Evolutionary conservation across 306 rosid species (phyloP).

Genomic region (Psophocarpus tetragonolobus): DNA sequence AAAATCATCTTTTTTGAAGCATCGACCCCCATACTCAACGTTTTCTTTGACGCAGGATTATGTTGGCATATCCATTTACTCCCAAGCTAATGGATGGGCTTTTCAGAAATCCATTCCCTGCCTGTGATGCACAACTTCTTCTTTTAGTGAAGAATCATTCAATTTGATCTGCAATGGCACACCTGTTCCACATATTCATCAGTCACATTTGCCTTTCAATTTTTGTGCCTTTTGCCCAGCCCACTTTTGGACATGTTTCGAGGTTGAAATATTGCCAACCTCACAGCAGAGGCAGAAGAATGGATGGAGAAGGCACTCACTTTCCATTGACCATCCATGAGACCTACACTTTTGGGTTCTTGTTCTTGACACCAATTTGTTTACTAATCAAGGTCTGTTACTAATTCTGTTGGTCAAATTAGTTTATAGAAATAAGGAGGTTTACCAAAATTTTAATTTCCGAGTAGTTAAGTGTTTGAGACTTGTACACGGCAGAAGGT

Average conservation of each 20-base stretch:
- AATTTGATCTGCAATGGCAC: constrained; percentile 77
- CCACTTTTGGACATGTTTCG: constrained; percentile 74
- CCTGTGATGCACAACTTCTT: constrained; percentile 78
- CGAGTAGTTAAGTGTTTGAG: constrained; percentile 46
- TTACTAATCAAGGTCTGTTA: constrained; percentile 92
- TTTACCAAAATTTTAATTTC: constrained; percentile 55
- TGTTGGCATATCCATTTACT: constrained; percentile 86
- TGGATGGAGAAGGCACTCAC: constrained; percentile 81
- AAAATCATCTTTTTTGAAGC: constrained; percentile 66
- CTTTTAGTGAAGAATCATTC: constrained; percentile 68
- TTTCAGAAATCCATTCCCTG: constrained; percentile 70
- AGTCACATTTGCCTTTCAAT: constrained; percentile 73
- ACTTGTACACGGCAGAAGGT: constrained; percentile 51
- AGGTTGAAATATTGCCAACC: constrained; percentile 79
- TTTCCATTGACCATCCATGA: constrained; percentile 85
- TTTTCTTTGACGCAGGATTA: constrained; percentile 99
- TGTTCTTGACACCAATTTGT: constrained; percentile 94
- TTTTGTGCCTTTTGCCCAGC: constrained; percentile 80
- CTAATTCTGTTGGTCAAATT: constrained; percentile 85
- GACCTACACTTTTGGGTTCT: constrained; percentile 92
- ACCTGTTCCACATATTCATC: constrained; percentile 73
- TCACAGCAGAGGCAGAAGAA: constrained; percentile 80
- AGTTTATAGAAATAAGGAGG: constrained; percentile 71
- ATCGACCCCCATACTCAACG: constrained; percentile 92
- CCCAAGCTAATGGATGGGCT: constrained; percentile 85